Evolutionary conservation across 345 rosid genomes (phyloP).

Genomic region (Gossypium australe): DNA sequence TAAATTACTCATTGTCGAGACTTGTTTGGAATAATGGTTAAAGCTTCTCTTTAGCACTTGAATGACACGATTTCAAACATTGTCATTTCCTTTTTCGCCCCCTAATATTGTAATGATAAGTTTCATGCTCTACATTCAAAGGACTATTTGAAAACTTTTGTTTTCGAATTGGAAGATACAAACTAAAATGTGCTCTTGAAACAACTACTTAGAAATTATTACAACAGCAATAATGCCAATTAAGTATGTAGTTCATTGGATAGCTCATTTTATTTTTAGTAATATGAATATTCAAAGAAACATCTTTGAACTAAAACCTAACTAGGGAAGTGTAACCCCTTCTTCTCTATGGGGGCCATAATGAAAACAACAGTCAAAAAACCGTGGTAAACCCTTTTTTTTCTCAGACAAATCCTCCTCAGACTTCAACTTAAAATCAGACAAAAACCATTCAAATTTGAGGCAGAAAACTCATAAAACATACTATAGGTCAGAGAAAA

Average conservation of each 20-base stretch:
- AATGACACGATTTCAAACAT: no score
- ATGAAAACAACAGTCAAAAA: not conserved
- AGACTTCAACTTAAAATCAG: not conserved
- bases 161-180: not conserved
- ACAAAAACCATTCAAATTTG: not conserved
- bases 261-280: not conserved
- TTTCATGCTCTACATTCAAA: not conserved
- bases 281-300: not conserved
- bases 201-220: not conserved
- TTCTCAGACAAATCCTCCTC: not conserved
- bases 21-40: no score
- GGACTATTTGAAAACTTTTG: not conserved
- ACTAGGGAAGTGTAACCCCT: not conserved
- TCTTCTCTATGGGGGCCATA: no score
- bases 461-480: not conserved
- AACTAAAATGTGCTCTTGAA: no score
- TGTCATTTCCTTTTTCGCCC: no score
- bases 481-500: not conserved
- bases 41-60: no score
- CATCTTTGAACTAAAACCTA: not conserved
- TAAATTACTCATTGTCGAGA: not conserved
- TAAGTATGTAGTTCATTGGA: not conserved
- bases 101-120: not conserved
- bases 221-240: not conserved
- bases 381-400: not conserved